Evolutionary conservation across 2,329 filamentous ascomycete genomes (phyloP).

Genomic region (Venturiaceae sp.): DNA sequence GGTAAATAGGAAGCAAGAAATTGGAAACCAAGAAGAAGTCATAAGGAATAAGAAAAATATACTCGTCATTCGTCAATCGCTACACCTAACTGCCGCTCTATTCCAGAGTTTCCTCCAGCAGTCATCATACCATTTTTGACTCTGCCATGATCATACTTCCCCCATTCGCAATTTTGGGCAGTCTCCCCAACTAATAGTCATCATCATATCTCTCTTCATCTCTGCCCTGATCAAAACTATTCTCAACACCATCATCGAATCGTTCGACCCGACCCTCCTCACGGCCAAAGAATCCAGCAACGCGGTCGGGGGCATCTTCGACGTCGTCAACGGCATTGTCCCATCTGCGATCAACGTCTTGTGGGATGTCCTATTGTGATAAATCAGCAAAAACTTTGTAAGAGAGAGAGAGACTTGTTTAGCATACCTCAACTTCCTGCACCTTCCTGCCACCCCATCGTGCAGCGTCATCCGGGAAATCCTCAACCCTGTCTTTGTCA

Average conservation of each 20-base stretch:
- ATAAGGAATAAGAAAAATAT: too few species aligned
- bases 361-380: conserved; percentile 24
- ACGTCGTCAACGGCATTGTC: conserved; percentile 20
- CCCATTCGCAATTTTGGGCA: too few species aligned
- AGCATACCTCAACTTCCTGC: conserved; percentile 19
- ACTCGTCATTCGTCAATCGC: too few species aligned
- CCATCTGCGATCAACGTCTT: conserved; percentile 19
- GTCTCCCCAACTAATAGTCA: too few species aligned
- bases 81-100: too few species aligned
- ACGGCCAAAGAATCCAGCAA: not conserved
- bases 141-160: too few species aligned
- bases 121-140: too few species aligned
- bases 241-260: conserved; percentile 31
- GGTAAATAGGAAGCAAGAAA: too few species aligned
- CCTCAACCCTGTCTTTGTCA: conserved; percentile 21
- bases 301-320: conserved; percentile 28
- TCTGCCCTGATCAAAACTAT: conserved; percentile 33
- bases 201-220: conserved; percentile 20
- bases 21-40: too few species aligned
- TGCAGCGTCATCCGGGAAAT: conserved; percentile 29
- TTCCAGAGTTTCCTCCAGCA: too few species aligned
- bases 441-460: conserved; percentile 9
- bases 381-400: too few species aligned
- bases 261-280: not conserved
- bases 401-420: too few species aligned